Evolutionary conservation across 176 grass and related monocot species (phyloP).

Genomic region (Oryza officinalis): DNA sequence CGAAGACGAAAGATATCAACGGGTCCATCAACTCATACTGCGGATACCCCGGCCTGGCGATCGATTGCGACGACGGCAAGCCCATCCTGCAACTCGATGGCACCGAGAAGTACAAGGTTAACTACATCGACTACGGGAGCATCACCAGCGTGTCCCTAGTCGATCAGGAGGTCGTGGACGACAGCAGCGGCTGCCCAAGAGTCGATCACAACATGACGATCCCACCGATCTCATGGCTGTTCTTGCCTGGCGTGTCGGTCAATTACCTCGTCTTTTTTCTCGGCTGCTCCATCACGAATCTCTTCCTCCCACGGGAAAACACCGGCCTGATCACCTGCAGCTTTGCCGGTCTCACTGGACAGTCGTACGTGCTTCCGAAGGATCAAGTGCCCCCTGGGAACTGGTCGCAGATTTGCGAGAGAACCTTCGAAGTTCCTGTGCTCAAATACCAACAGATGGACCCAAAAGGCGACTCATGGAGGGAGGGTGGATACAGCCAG

Average conservation of each 20-base stretch:
- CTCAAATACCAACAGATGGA: fast-evolving
- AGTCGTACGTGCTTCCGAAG: background rate
- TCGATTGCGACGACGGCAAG: background rate
- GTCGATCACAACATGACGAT: background rate
- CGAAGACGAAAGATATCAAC: fast-evolving
- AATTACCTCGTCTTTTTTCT: constrained; percentile 12
- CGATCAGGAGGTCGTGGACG: background rate
- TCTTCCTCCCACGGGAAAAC: fast-evolving
- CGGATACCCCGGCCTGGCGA: constrained; percentile 32
- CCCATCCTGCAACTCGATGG: background rate
- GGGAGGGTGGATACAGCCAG: fast-evolving
- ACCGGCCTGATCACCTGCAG: background rate
- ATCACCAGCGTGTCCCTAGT: background rate
- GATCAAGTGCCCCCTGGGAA: fast-evolving
- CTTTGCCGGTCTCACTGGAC: fast-evolving
- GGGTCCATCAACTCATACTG: background rate
- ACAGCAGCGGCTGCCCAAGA: background rate
- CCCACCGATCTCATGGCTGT: background rate
- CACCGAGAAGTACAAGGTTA: background rate
- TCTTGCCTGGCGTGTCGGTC: background rate
- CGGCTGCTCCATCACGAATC: fast-evolving
- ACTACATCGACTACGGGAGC: background rate
- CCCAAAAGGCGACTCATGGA: fast-evolving
- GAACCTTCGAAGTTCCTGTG: background rate
- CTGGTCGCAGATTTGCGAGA: fast-evolving